Evolutionary conservation across 768 basidiomycete species (phyloP).

Genomic region (Mycena metata): DNA sequence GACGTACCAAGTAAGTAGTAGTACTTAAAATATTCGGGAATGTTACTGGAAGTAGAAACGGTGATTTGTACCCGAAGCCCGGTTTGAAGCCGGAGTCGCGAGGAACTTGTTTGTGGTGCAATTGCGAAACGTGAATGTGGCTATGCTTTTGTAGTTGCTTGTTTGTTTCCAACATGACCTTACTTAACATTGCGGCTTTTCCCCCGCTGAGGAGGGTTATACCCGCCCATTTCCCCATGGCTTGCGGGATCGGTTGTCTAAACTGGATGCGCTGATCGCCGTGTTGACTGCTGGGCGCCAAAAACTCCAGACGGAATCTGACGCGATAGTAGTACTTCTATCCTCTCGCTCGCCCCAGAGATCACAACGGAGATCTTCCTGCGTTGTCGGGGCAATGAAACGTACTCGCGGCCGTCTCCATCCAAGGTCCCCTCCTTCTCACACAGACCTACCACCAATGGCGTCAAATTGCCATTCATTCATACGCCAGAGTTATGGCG

Average conservation of each 20-base stretch:
- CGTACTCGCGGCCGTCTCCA: not conserved
- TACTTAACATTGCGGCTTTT: too few relatives aligned
- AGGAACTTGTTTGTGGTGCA: too few relatives aligned
- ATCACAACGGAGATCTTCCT: conserved; percentile 21
- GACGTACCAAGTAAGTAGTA: too few relatives aligned
- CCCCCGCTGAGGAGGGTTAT: too few relatives aligned
- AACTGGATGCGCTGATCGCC: conserved; percentile 6
- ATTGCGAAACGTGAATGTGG: too few relatives aligned
- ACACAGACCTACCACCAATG: conserved; percentile 23
- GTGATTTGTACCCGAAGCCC: too few relatives aligned
- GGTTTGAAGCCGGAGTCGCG: too few relatives aligned
- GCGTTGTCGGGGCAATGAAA: not conserved
- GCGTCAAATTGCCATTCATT: conserved; percentile 23
- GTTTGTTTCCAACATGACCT: not conserved
- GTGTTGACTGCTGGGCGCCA: conserved; percentile 11
- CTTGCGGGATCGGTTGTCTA: conserved; percentile 8
- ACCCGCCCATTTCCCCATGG: too few relatives aligned
- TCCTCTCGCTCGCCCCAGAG: conserved; percentile 21
- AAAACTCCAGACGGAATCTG: conserved; percentile 17
- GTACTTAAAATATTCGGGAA: too few relatives aligned
- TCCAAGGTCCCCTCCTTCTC: conserved; percentile 4
- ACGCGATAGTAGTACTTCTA: conserved; percentile 17
- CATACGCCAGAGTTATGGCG: conserved; percentile 6
- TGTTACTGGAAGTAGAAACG: too few relatives aligned
- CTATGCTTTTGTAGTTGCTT: too few relatives aligned